These are phyloP conservation scores for Arabidopsis hybrid DNA, from an alignment of 441 rosid species.

Conservation along the genomic window DNA sequence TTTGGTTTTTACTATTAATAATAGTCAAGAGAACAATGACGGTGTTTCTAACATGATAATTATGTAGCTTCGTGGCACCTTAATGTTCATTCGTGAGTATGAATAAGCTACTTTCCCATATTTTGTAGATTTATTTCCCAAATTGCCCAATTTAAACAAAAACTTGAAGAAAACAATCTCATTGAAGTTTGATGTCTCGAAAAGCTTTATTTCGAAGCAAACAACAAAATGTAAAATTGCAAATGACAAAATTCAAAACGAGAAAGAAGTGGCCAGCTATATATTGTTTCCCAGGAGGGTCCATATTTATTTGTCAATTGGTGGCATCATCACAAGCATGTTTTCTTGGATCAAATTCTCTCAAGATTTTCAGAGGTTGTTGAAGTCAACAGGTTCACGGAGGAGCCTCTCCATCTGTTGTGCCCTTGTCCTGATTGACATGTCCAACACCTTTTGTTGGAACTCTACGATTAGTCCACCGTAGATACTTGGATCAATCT, in stretches of 20 bases:
- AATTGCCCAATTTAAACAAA: background rate
- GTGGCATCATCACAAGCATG: constrained; percentile 23
- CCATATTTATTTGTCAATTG: constrained; percentile 43
- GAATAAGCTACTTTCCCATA: background rate
- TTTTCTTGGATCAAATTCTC: background rate
- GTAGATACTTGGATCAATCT: constrained; percentile 92
- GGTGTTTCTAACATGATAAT: background rate
- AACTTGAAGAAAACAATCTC: constrained; percentile 9
- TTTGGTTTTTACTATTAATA: constrained; percentile 9
- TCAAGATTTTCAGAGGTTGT: constrained; percentile 46
- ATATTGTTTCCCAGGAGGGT: constrained; percentile 31
- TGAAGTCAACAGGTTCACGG: constrained; percentile 64
- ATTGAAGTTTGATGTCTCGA: constrained; percentile 19
- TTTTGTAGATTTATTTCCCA: background rate
- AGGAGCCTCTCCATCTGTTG: constrained; percentile 92
- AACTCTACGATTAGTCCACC: constrained; percentile 91
- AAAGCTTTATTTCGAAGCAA: constrained; percentile 33
- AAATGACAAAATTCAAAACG: constrained; percentile 12
- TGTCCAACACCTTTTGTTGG: constrained; percentile 82
- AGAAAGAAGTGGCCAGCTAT: constrained; percentile 1
- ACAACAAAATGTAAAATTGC: constrained; percentile 27
- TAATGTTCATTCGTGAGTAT: background rate
- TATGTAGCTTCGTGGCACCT: constrained; percentile 28
- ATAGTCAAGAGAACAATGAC: background rate
- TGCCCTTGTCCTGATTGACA: constrained; percentile 93